Evolutionary conservation across 225 moss, liverwort and hornwort species (phyloP).

Genomic region (Sphagnum contortum): DNA sequence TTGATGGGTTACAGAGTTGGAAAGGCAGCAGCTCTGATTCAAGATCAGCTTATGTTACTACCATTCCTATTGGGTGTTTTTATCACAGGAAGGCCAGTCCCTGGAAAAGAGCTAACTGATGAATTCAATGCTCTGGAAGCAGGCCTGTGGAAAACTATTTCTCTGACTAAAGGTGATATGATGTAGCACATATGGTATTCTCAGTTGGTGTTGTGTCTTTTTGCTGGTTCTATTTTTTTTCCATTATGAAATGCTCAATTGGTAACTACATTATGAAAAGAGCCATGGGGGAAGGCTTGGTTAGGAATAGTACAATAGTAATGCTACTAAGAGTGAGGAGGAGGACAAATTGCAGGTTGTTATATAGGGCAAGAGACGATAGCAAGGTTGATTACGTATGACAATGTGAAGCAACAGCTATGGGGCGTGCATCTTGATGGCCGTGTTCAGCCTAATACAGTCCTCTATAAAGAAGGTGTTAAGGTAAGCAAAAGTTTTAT

Average conservation of each 20-base stretch:
- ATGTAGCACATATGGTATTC: too few species aligned
- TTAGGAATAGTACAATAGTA: too few species aligned
- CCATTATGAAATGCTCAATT: too few species aligned
- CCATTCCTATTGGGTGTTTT: too few species aligned
- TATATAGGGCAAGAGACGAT: slow-evolving; percentile 98
- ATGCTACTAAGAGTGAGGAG: too few species aligned
- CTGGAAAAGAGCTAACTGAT: slow-evolving; percentile 71
- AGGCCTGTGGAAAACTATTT: slow-evolving; percentile 82
- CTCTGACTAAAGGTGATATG: slow-evolving; percentile 63
- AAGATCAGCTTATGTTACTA: too few species aligned
- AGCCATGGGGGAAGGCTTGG: too few species aligned
- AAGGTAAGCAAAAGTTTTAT: slow-evolving; percentile 42
- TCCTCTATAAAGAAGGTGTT: slow-evolving; percentile 37
- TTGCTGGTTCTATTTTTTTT: too few species aligned
- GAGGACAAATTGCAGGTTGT: slow-evolving; percentile 45
- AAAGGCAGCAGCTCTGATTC: too few species aligned
- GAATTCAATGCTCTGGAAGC: slow-evolving; percentile 93
- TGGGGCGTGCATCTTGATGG: slow-evolving; percentile 75
- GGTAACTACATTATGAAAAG: too few species aligned
- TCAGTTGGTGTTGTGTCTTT: too few species aligned
- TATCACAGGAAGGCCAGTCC: slow-evolving; percentile 64
- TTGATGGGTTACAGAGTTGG: too few species aligned
- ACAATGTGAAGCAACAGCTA: slow-evolving; percentile 81
- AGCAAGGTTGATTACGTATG: slow-evolving; percentile 77
- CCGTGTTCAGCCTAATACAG: slow-evolving; percentile 49